Evolutionary conservation across 768 basidiomycete species (phyloP), one percentile per base, ranked within the genome.

Genomic region (Phlebiopsis flavidoalba): DNA sequence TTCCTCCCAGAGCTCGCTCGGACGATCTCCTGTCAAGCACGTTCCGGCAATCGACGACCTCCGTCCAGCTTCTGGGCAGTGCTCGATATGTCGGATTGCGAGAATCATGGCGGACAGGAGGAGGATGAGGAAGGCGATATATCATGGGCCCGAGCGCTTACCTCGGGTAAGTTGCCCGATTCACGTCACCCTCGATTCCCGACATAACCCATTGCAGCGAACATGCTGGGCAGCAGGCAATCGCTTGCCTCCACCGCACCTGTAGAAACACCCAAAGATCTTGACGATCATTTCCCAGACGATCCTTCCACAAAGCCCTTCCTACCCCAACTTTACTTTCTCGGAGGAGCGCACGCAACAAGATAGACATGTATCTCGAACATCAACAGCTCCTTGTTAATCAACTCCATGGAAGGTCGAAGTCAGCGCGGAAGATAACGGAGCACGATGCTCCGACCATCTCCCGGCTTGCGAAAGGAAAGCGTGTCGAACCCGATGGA

Each of bases 361-460:
- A 70, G 57, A 72, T 66, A n/a, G n/a, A n/a, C n/a, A n/a, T n/a
- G n/a, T 63, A n/a, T 73, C 64, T 60, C 71, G 31, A n/a, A n/a
- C n/a, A 56, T 61, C 19, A 75, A 75, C 50, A 66, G 64, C 66
- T n/a, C n/a, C 80, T 80, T 4, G 78, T 78, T 21, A n/a, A 85
- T 90, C 49, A 88, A 87, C 5, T 93, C 90, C 0, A 79, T 91
- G 75, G 85, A n/a, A 88, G 60, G 91, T 91, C 3, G 89, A 91
- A 67, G 75, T 84, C 54, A 89, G 88, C 69, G 73, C 76, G 21
- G 74, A 73, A 12, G 72, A 76, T 4, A n/a, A n/a, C n/a, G n/a
- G 60, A 67, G 26, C 67, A 63, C 57, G 66, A 70, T 12, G 8
- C 58, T 24, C 33, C 24, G 5, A 35, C 61, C n/a, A n/a, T n/a